Evolutionary conservation across 2,329 filamentous ascomycete genomes (phyloP).

Genomic region (Aspergillus bombycis): DNA sequence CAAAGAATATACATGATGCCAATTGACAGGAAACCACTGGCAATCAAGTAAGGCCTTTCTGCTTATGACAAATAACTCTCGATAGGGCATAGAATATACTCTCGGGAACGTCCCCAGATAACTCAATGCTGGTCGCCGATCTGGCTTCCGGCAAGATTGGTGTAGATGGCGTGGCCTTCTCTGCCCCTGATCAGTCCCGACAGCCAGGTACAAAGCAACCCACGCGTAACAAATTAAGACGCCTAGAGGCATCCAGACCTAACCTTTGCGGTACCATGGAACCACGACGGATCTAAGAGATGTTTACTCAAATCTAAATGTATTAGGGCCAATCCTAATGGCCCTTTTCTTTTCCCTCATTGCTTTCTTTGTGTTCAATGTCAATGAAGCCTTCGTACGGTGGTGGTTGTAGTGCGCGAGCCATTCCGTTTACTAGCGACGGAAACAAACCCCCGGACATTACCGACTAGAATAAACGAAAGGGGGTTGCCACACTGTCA

Average conservation of each 20-base stretch:
- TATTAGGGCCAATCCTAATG: neutral
- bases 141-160: constrained; percentile 4
- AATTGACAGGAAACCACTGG: neutral
- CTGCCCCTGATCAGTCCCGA: neutral
- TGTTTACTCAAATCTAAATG: neutral
- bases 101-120: constrained; percentile 6
- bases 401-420: neutral
- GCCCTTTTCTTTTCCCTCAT: neutral
- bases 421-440: neutral
- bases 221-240: neutral
- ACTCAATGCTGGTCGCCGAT: constrained; percentile 5
- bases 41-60: neutral
- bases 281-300: neutral
- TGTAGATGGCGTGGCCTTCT: neutral
- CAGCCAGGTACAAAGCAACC: constrained; percentile 4
- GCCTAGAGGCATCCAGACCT: neutral
- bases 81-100: neutral
- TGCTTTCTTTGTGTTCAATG: constrained; percentile 2
- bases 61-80: neutral
- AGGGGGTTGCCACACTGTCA: constrained; percentile 8
- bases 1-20: neutral
- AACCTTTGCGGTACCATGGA: constrained; percentile 4
- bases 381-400: neutral
- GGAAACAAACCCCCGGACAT: neutral
- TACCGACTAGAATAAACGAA: constrained; percentile 2